phyloP scores from a whole-genome alignment of 768 basidiomycete genomes.

The Vararia minispora region DNA sequence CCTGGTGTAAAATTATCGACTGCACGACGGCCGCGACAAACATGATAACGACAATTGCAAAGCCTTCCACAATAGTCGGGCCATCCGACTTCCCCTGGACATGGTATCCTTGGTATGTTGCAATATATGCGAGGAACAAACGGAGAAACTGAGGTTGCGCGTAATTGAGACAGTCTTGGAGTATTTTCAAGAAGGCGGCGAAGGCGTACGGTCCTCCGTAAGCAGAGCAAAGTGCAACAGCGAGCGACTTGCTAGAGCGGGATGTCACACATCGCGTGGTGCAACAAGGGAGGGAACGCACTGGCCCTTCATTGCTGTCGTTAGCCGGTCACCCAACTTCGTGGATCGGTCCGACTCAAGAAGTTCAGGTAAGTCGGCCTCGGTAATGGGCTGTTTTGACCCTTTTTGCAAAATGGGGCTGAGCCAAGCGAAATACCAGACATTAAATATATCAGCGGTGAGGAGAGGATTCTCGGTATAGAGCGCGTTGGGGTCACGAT shows the following conservation, averaged over 20 bases:
- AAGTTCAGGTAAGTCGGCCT: slow-evolving; percentile 77
- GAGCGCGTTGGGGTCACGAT: slow-evolving; percentile 22
- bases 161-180: slow-evolving; percentile 75
- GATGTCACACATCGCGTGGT: not conserved
- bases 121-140: slow-evolving; percentile 70
- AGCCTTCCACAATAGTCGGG: slow-evolving; percentile 50
- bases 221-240: slow-evolving; percentile 68
- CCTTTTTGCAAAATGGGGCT: slow-evolving; percentile 69
- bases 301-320: slow-evolving; percentile 53
- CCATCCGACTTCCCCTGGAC: slow-evolving; percentile 19
- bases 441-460: slow-evolving; percentile 73
- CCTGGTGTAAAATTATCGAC: slow-evolving; percentile 73
- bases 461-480: slow-evolving; percentile 56
- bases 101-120: slow-evolving; percentile 51
- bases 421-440: slow-evolving; percentile 83
- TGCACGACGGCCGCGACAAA: slow-evolving; percentile 71
- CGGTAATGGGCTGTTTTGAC: slow-evolving; percentile 54
- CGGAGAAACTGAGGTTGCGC: slow-evolving; percentile 81
- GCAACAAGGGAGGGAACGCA: slow-evolving; percentile 22
- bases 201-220: slow-evolving; percentile 69
- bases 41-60: slow-evolving; percentile 68
- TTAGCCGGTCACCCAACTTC: slow-evolving; percentile 51
- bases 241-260: slow-evolving; percentile 30
- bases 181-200: slow-evolving; percentile 57
- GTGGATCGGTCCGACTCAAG: slow-evolving; percentile 57